A percentile compares a stretch with the other conserved stretches of the same genome.
phyloP scores from a whole-genome alignment of 108 stramenopile species.

The Ochromonas danica region DNA sequence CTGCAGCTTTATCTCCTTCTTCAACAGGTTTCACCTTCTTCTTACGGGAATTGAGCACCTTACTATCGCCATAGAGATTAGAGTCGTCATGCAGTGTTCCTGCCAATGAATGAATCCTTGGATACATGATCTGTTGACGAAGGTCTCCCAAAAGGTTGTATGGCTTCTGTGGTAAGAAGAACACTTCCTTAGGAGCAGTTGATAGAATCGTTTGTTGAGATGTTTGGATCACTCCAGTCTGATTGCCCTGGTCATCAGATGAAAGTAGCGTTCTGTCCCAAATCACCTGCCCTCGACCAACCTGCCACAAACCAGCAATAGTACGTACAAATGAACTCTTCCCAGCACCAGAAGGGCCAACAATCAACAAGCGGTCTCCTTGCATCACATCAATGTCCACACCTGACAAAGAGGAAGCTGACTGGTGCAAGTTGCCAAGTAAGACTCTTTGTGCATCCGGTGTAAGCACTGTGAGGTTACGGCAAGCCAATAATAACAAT shows the following conservation, averaged over 20 bases:
- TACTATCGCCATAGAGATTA: neutral
- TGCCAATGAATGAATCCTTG: conserved; percentile 39
- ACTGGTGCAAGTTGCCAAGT: conserved; percentile 61
- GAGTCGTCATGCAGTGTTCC: neutral
- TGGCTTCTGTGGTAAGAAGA: conserved; percentile 90
- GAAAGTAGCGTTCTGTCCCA: neutral
- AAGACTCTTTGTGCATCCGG: conserved; percentile 71
- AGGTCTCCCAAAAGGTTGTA: conserved; percentile 83
- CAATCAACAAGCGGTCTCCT: conserved; percentile 78
- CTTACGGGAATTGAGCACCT: neutral
- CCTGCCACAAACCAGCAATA: conserved; percentile 85
- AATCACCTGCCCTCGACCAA: conserved; percentile 62
- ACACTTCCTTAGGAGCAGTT: conserved; percentile 71
- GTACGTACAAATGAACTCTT: conserved; percentile 78
- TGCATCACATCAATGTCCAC: conserved; percentile 49
- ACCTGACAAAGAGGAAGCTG: conserved; percentile 3
- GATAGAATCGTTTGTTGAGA: conserved; percentile 59
- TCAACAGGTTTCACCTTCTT: too few species aligned
- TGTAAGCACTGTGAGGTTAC: conserved; percentile 65
- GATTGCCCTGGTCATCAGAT: neutral
- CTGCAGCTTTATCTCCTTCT: neutral
- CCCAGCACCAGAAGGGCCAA: conserved; percentile 80
- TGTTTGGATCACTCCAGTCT: too few species aligned
- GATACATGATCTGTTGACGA: conserved; percentile 84
- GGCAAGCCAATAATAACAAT: too few species aligned